Percentiles rank a stretch among this genome's conserved stretches.
These are phyloP conservation scores for Acacia pycnantha DNA, from an alignment of 331 rosid species.

Conservation along the genomic window DNA sequence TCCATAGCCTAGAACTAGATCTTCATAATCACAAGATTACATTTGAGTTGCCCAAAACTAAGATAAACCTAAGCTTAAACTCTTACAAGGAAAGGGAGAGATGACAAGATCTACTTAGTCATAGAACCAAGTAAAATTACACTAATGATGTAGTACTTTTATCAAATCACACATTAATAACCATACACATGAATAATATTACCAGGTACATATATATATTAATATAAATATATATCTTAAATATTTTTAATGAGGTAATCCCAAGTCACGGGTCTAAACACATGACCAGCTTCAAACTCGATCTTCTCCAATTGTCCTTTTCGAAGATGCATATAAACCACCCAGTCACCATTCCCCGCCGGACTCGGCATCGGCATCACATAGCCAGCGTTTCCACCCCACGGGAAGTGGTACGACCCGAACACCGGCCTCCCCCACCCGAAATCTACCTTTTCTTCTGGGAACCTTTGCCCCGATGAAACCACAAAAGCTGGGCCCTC, in stretches of 20 bases:
- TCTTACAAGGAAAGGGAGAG: no score
- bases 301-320: conserved; percentile 22
- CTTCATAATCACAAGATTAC: no score
- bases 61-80: no score
- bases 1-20: no score
- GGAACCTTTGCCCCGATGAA: conserved; percentile 68
- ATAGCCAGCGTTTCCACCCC: conserved; percentile 38
- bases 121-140: no score
- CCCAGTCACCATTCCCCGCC: conserved; percentile 36
- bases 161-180: no score
- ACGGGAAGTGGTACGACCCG: conserved; percentile 36
- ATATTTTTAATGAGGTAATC: conserved; percentile 10
- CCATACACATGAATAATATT: no score
- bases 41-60: no score
- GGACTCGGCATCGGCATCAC: conserved; percentile 48
- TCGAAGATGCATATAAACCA: conserved; percentile 35
- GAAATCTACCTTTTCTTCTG: conserved; percentile 45
- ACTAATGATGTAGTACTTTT: no score
- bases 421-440: conserved; percentile 64
- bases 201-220: not conserved
- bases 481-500: conserved; percentile 54
- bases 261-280: conserved; percentile 40
- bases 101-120: no score
- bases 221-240: not conserved
- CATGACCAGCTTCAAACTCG: conserved; percentile 18